These are phyloP conservation scores for Termitomyces sp. DNA, from an alignment of 768 basidiomycete genomes.

Conservation along the genomic window DNA sequence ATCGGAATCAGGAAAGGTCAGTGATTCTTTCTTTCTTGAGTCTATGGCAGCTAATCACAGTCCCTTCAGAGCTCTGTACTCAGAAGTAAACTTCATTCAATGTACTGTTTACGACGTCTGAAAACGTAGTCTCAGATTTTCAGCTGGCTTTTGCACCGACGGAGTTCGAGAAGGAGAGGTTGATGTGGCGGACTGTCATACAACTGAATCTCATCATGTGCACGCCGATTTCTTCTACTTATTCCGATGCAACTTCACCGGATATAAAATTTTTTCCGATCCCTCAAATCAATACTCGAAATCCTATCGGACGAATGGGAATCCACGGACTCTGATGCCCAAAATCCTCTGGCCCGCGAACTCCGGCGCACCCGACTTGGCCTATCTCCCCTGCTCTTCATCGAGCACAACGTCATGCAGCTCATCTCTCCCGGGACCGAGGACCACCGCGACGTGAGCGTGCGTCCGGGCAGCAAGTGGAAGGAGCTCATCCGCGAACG, in stretches of 20 bases:
- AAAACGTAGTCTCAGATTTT: slow-evolving; percentile 45
- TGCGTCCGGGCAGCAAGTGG: slow-evolving; percentile 60
- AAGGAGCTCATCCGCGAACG: slow-evolving; percentile 38
- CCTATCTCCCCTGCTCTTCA: slow-evolving; percentile 47
- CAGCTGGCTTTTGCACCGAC: slow-evolving; percentile 62
- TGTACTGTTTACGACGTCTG: not conserved
- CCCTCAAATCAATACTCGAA: slow-evolving; percentile 55
- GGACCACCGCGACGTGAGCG: slow-evolving; percentile 34
- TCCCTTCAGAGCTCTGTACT: slow-evolving; percentile 41
- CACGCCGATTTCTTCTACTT: slow-evolving; percentile 1
- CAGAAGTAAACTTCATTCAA: slow-evolving; percentile 32
- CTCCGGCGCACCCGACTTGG: slow-evolving; percentile 32
- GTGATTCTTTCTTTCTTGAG: not conserved
- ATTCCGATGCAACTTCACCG: not conserved
- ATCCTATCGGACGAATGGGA: slow-evolving; percentile 48
- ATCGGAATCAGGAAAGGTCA: slow-evolving; percentile 56
- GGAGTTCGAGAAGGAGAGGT: slow-evolving; percentile 54
- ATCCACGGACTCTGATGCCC: slow-evolving; percentile 7
- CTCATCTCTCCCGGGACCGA: slow-evolving; percentile 44
- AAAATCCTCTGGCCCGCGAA: slow-evolving; percentile 22
- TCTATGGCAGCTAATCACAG: not conserved
- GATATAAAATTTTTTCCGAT: slow-evolving; percentile 22
- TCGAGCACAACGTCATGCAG: slow-evolving; percentile 50
- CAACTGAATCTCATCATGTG: slow-evolving; percentile 70
- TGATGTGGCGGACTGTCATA: slow-evolving; percentile 61